These are phyloP conservation scores for Geotrichum macrosporum DNA, from an alignment of 1,139 yeast genomes.

Conservation along the genomic window DNA sequence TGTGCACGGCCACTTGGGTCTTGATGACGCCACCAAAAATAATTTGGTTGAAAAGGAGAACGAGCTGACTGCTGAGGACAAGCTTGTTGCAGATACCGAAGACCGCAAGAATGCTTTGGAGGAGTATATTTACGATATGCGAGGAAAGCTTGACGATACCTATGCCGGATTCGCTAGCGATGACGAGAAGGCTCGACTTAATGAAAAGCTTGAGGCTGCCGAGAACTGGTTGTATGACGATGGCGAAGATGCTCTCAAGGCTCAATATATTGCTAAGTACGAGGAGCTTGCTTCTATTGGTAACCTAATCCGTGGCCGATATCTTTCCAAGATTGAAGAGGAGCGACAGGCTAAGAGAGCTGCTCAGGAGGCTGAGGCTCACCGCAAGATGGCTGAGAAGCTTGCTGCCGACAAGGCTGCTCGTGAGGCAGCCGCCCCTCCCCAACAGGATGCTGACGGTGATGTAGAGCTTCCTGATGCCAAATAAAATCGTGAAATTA, in stretches of 20 bases:
- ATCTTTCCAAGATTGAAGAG: conserved; percentile 90
- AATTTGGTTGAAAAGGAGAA: conserved; percentile 74
- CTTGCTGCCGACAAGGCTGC: conserved; percentile 72
- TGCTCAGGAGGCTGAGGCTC: conserved; percentile 84
- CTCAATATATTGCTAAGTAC: conserved; percentile 94
- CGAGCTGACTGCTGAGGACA: conserved; percentile 81
- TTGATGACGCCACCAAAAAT: conserved; percentile 56
- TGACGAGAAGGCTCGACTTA: conserved; percentile 78
- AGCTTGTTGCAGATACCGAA: conserved; percentile 97
- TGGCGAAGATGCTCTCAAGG: conserved; percentile 94
- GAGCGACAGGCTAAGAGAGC: conserved; percentile 84
- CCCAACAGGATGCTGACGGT: conserved; percentile 27
- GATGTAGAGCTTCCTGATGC: conserved; percentile 31
- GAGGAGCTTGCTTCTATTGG: conserved; percentile 96
- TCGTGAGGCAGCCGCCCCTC: conserved; percentile 31
- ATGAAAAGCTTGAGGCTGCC: conserved; percentile 70
- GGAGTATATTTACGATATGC: conserved; percentile 95
- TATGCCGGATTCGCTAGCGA: conserved; percentile 85
- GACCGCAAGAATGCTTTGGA: conserved; percentile 97
- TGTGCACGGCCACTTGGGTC: conserved; percentile 59
- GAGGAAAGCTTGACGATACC: conserved; percentile 93
- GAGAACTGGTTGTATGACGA: conserved; percentile 99
- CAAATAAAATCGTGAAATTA: conserved; percentile 10
- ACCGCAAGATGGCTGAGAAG: conserved; percentile 80
- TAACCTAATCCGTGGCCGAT: conserved; percentile 93